Evolutionary conservation across 768 basidiomycete genomes (phyloP).

Genomic region (Suillus decipiens): DNA sequence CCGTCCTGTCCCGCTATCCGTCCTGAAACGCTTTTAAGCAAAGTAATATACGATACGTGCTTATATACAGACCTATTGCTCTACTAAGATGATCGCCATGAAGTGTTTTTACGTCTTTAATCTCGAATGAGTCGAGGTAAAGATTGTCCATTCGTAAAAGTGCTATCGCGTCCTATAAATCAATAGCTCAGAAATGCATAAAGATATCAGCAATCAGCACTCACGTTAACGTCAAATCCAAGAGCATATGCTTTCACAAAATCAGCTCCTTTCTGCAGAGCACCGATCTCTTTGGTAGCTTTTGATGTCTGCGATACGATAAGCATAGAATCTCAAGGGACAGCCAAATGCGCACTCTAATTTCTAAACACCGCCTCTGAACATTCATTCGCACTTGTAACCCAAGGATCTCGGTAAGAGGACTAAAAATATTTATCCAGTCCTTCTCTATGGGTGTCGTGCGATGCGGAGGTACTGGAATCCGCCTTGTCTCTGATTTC

Average conservation of each 20-base stretch:
- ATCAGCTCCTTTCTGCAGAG: conserved; percentile 95
- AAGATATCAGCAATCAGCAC: conserved; percentile 23
- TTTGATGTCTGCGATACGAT: conserved; percentile 73
- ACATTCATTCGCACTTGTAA: conserved; percentile 98
- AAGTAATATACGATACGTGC: background rate
- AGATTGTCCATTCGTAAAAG: conserved; percentile 94
- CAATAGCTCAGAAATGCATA: conserved; percentile 9
- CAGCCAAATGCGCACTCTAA: conserved; percentile 64
- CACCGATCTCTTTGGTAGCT: conserved; percentile 90
- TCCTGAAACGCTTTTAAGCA: conserved; percentile 44
- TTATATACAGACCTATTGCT: conserved; percentile 75
- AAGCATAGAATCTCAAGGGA: background rate
- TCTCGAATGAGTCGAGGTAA: conserved; percentile 98
- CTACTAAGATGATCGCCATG: conserved; percentile 98
- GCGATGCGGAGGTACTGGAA: conserved; percentile 93
- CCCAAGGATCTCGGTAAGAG: conserved; percentile 91
- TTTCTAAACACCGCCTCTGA: conserved; percentile 84
- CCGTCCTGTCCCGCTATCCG: conserved; percentile 99
- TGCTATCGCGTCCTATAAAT: conserved; percentile 84
- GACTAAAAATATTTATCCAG: conserved; percentile 94
- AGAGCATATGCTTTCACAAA: conserved; percentile 94
- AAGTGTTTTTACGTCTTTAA: conserved; percentile 98
- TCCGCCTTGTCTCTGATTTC: conserved; percentile 84
- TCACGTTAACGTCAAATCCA: conserved; percentile 93
- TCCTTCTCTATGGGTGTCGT: conserved; percentile 98